phyloP scores from a whole-genome alignment of 139 green algal genomes.

The Micromonas commoda region DNA sequence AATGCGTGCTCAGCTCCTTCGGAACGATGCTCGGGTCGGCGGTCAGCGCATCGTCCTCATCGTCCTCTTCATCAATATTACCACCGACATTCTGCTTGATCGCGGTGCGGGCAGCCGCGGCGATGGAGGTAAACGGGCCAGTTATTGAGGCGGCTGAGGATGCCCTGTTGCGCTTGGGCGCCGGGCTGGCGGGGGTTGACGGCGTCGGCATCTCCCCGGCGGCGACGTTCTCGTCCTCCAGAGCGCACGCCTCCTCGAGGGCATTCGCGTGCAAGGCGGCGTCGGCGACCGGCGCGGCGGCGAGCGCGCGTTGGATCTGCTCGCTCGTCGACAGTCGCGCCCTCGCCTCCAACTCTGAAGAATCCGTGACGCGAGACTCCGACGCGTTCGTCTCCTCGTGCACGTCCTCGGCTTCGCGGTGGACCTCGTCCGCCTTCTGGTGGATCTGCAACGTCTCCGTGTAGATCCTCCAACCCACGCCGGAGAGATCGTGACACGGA shows the following conservation, averaged over 20 bases:
- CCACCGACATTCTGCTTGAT: too few relatives aligned
- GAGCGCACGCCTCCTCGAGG: neutral
- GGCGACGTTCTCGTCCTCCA: neutral
- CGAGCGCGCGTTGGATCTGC: neutral
- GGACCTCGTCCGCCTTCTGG: neutral
- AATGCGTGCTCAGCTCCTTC: neutral
- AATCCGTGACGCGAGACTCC: too few relatives aligned
- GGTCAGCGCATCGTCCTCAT: neutral
- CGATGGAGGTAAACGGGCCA: too few relatives aligned
- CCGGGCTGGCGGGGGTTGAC: neutral
- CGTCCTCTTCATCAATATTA: neutral
- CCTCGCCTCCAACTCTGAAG: too few relatives aligned
- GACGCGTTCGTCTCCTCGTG: neutral
- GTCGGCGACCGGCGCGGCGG: neutral
- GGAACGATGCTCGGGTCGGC: neutral
- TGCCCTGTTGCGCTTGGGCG: neutral
- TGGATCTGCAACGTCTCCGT: constrained; percentile 3
- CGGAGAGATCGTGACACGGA: constrained; percentile 12
- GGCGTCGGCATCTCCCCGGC: too few relatives aligned
- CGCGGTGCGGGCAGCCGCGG: too few relatives aligned
- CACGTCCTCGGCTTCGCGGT: neutral
- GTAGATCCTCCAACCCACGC: constrained; percentile 20
- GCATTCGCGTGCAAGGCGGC: neutral
- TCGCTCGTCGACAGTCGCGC: too few relatives aligned
- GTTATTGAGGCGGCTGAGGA: neutral